A percentile compares a stretch with the other conserved stretches of the same genome.
These are phyloP conservation scores for Neonectria punicea DNA, from an alignment of 2,329 filamentous ascomycete species.

Conservation along the genomic window DNA sequence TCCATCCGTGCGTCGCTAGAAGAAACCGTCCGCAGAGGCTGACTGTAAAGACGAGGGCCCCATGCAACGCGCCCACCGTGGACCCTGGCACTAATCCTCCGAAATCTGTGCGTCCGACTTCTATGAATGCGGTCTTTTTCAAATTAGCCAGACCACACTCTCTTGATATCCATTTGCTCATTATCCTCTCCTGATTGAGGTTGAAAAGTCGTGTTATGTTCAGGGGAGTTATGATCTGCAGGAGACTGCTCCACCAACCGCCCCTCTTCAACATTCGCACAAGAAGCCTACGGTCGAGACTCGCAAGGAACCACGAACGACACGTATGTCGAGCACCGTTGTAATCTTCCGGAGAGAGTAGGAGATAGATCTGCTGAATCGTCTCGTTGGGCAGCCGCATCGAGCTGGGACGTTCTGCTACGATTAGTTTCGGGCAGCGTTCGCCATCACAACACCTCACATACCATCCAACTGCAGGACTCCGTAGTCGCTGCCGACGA, in stretches of 20 bases:
- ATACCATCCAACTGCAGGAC: constrained; percentile 20
- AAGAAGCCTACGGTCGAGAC: constrained; percentile 63
- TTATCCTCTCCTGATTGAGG: constrained; percentile 45
- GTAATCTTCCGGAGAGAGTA: constrained; percentile 57
- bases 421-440: background rate
- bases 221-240: constrained; percentile 41
- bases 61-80: constrained; percentile 37
- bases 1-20: constrained; percentile 62
- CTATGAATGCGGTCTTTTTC: constrained; percentile 43
- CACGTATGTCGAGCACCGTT: constrained; percentile 70
- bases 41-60: constrained; percentile 56
- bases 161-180: constrained; percentile 55
- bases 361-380: constrained; percentile 48
- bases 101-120: constrained; percentile 51
- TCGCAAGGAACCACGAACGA: constrained; percentile 67
- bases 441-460: background rate
- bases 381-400: constrained; percentile 51
- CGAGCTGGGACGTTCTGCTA: constrained; percentile 29
- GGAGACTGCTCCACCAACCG: constrained; percentile 60
- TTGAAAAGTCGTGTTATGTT: constrained; percentile 22
- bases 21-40: constrained; percentile 69
- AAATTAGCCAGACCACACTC: constrained; percentile 48
- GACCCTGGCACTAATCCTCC: constrained; percentile 44
- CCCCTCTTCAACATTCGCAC: constrained; percentile 63
- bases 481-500: constrained; percentile 20